A percentile compares a stretch with the other conserved stretches of the same genome.
These are phyloP conservation scores for Populus tomentosa DNA, from an alignment of 441 rosid genomes.

Conservation along the genomic window DNA sequence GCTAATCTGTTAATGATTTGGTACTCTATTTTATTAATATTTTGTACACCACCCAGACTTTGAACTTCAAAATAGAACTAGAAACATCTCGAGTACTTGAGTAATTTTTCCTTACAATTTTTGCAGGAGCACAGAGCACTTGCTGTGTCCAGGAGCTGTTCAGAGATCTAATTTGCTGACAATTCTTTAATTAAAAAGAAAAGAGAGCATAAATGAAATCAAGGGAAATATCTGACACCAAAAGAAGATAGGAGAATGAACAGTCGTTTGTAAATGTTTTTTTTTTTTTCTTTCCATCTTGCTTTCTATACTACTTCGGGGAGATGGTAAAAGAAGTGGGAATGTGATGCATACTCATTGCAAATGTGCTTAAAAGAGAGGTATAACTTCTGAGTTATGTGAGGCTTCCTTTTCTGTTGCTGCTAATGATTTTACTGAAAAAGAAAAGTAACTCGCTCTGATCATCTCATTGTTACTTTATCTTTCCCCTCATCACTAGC, in stretches of 20 bases:
- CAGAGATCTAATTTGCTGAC: neutral
- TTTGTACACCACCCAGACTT: neutral
- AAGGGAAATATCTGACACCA: neutral
- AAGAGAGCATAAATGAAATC: neutral
- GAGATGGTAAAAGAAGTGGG: conserved; percentile 7
- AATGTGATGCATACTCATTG: conserved; percentile 24
- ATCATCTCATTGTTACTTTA: neutral
- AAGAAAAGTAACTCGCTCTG: conserved; percentile 18
- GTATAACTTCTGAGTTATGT: conserved; percentile 17
- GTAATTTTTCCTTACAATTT: neutral
- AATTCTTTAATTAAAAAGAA: conserved; percentile 6
- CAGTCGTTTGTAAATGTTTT: neutral
- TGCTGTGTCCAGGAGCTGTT: neutral
- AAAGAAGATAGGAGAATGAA: neutral
- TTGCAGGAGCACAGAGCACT: conserved; percentile 11
- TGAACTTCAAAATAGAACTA: neutral
- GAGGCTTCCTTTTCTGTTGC: conserved; percentile 21
- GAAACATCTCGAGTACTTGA: neutral
- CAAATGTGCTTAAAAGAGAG: conserved; percentile 4
- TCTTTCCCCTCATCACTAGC: neutral
- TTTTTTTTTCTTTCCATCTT: no score
- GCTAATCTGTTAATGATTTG: neutral
- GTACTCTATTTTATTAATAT: neutral
- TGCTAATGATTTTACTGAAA: conserved; percentile 32
- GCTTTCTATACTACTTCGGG: neutral